A percentile compares a stretch with the other conserved stretches of the same genome.
These are phyloP conservation scores for Crithidia mellificae DNA, from an alignment of 208 protist species.

Conservation along the genomic window DNA sequence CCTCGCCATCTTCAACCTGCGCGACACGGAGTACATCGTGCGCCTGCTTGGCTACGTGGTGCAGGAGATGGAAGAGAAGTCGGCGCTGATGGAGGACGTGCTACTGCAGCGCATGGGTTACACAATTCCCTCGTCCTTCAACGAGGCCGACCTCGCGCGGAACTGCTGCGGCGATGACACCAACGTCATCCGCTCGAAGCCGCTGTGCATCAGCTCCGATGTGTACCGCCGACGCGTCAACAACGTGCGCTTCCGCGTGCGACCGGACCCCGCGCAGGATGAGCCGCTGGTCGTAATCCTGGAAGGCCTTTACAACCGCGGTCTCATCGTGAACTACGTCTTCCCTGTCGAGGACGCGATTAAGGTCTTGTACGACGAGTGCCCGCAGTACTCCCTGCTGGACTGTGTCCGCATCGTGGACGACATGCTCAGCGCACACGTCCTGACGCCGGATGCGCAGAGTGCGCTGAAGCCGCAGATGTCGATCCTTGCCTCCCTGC, in stretches of 20 bases:
- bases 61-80: constrained; percentile 67
- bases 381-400: constrained; percentile 50
- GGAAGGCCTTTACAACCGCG: constrained; percentile 86
- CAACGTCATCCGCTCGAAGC: constrained; percentile 51
- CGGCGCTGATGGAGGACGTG: constrained; percentile 69
- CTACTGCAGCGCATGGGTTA: constrained; percentile 83
- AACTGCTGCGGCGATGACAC: constrained; percentile 76
- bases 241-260: constrained; percentile 63
- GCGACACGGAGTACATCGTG: constrained; percentile 72
- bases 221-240: constrained; percentile 72
- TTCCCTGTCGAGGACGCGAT: constrained; percentile 76
- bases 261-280: constrained; percentile 21
- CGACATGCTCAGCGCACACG: constrained; percentile 35
- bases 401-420: constrained; percentile 58
- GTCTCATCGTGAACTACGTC: constrained; percentile 73
- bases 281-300: constrained; percentile 65
- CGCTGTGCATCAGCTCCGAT: constrained; percentile 53
- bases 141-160: constrained; percentile 59
- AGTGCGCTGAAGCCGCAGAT: constrained; percentile 44
- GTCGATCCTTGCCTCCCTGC: constrained; percentile 23
- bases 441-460: constrained; percentile 36
- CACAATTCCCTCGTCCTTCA: constrained; percentile 48
- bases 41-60: constrained; percentile 65
- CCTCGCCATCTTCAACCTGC: constrained; percentile 72
- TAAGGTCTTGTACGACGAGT: constrained; percentile 80